Evolutionary conservation across 208 protist species (phyloP), one percentile per base, ranked within the genome.

Genomic region (Leishmania lainsoni): DNA sequence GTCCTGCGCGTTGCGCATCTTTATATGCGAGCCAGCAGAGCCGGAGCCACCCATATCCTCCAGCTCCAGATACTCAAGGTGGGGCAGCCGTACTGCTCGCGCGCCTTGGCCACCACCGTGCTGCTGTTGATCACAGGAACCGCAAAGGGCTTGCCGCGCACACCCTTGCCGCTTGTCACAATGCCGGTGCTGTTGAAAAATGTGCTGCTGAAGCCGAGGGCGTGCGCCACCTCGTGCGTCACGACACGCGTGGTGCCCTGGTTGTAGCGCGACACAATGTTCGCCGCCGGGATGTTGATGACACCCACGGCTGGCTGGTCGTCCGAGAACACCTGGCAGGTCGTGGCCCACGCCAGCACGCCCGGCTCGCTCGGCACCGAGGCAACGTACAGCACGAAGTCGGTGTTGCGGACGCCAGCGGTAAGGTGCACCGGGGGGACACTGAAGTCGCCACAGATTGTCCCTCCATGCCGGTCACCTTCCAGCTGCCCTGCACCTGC

Each of bases 161-260:
- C 0, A 49, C 2, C 10, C 2, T 56, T 45, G 39, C 80, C 69
- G 51, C 17, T 66, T 20, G 0, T 6, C 16, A 81, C 16, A 26
- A 90, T 81, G 10, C 32, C 35, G 20, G 29, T 2, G 17, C 8
- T 71, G 12, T 63, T 26, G 68, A 88, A 94, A 56, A 76, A 74
- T 2, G 0, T 73, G 6, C 20, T 48, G 45, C 26, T 72, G 71
- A 96, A 97, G 14, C 96, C 96, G 35, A 98, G 77, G 10, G 92
- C 91, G 87, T 98, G 96, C 9, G 93, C 81, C 0, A 98, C 80
- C 85, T 97, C 95, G 75, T 98, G 96, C 6, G 89, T 78, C 6
- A 92, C 75, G 8, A 77, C 68, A 66, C 86, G 86, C 10, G 86
- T 78, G n/a, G 48, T 81, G 29, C 22, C 10, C 39, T 71, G 61